phyloP scores from a whole-genome alignment of 768 basidiomycete species.

The Tylopilus plumbeoviolaceoides region DNA sequence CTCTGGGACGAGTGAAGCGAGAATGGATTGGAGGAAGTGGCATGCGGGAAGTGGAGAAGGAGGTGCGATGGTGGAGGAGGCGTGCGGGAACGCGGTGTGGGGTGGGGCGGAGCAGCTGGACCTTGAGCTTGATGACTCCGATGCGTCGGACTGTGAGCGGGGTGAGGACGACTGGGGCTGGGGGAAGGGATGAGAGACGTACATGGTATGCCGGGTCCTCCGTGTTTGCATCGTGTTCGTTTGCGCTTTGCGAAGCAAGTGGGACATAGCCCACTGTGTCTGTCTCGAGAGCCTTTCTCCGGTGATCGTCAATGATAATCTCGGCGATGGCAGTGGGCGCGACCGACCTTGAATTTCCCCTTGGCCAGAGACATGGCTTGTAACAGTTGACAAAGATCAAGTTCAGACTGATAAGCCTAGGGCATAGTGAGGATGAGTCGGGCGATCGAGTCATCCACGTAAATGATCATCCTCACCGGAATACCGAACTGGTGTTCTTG shows the following conservation, averaged over 20 bases:
- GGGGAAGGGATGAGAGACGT: slow-evolving; percentile 7
- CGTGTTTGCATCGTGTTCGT: slow-evolving; percentile 39
- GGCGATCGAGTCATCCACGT: neutral
- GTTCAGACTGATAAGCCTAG: slow-evolving; percentile 28
- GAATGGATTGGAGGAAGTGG: slow-evolving; percentile 58
- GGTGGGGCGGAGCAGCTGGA: slow-evolving; percentile 33
- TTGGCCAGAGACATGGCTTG: slow-evolving; percentile 47
- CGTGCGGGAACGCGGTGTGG: slow-evolving; percentile 13
- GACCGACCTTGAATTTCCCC: slow-evolving; percentile 31
- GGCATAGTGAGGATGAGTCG: slow-evolving; percentile 2
- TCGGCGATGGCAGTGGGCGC: neutral
- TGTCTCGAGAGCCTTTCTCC: slow-evolving; percentile 33
- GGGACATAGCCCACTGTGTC: slow-evolving; percentile 19
- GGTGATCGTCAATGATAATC: slow-evolving; percentile 19
- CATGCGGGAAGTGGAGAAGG: slow-evolving; percentile 43
- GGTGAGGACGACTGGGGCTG: neutral
- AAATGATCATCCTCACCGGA: slow-evolving; percentile 17
- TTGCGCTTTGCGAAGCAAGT: slow-evolving; percentile 31
- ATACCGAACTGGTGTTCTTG: slow-evolving; percentile 17
- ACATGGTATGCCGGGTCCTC: slow-evolving; percentile 46
- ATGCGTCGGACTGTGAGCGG: slow-evolving; percentile 39
- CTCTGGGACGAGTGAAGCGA: slow-evolving; percentile 47
- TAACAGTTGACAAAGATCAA: slow-evolving; percentile 52
- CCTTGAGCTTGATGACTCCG: slow-evolving; percentile 43
- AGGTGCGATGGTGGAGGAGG: slow-evolving; percentile 11